Conservation (phyloP, 2,329 filamentous ascomycete genomes). For the Mycosphaerella sp. region DNA sequence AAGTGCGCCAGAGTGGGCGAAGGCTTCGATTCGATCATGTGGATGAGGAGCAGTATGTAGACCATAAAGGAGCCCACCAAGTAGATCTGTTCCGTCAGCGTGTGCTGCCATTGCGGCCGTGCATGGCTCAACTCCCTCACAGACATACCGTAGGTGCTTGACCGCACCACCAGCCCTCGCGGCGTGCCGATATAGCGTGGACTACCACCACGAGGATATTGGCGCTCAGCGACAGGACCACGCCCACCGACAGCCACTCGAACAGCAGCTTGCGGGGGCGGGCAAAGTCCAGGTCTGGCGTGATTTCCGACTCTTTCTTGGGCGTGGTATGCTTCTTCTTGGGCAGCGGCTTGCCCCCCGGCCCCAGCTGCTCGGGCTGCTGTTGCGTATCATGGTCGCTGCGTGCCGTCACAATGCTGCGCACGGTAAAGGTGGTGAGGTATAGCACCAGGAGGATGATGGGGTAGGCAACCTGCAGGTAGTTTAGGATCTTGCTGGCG, state of each 20-base stretch:
- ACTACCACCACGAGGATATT: constrained; percentile 67
- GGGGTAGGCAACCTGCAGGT: constrained; percentile 55
- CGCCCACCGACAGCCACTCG: constrained; percentile 63
- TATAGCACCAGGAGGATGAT: constrained; percentile 61
- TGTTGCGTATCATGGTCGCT: constrained; percentile 39
- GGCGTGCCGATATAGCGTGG: constrained; percentile 62
- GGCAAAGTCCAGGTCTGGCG: constrained; percentile 55
- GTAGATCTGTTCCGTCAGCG: constrained; percentile 60
- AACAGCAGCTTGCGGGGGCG: constrained; percentile 65
- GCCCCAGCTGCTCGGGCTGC: constrained; percentile 55
- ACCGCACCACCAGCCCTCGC: constrained; percentile 74
- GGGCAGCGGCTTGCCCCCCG: constrained; percentile 81
- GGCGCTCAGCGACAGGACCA: constrained; percentile 68
- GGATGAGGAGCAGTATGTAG: constrained; percentile 78
- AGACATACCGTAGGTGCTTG: constrained; percentile 65
- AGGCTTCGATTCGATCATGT: constrained; percentile 74
- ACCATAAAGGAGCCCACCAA: constrained; percentile 79
- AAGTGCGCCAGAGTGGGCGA: constrained; percentile 77
- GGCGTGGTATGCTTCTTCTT: constrained; percentile 56
- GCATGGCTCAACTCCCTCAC: constrained; percentile 1
- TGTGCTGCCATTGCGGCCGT: constrained; percentile 1
- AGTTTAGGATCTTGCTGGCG: constrained; percentile 41
- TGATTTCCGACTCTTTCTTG: constrained; percentile 38
- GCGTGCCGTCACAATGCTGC: constrained; percentile 52
- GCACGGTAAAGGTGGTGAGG: constrained; percentile 54